Conservation (phyloP, 2,329 filamentous ascomycete genomes). For the Stachybotrys elegans region DNA sequence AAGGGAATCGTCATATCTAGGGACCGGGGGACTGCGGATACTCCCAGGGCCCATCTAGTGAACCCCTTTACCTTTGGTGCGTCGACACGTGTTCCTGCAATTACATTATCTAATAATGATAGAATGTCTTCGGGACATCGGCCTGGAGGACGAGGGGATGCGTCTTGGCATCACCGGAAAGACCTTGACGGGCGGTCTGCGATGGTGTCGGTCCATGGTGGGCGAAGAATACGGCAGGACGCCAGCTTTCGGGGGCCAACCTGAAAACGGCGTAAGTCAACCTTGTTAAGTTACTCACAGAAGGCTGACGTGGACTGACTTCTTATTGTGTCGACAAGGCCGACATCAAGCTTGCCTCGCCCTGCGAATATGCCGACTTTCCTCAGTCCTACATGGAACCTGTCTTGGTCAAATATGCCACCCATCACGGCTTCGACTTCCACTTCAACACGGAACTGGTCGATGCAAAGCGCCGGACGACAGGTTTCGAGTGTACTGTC, state of each 20-base stretch:
- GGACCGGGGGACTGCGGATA: neutral
- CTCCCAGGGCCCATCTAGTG: conserved; percentile 1
- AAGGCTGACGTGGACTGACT: neutral
- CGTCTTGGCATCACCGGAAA: neutral
- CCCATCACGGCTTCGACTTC: conserved; percentile 26
- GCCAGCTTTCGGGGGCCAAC: neutral
- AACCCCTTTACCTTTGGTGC: neutral
- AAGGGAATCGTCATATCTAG: neutral
- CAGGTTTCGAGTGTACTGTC: conserved; percentile 22
- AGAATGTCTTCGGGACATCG: conserved; percentile 2
- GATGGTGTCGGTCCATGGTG: neutral
- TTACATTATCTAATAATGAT: neutral
- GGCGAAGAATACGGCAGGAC: conserved; percentile 1
- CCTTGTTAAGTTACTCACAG: neutral
- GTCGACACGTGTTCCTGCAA: neutral
- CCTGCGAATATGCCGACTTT: conserved; percentile 36
- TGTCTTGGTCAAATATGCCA: conserved; percentile 31
- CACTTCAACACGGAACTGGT: conserved; percentile 31
- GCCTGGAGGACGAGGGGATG: neutral
- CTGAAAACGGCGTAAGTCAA: neutral
- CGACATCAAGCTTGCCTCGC: conserved; percentile 23
- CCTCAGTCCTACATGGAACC: conserved; percentile 38
- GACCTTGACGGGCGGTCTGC: neutral
- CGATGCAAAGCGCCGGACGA: conserved; percentile 14
- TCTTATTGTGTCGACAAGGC: neutral